These are phyloP conservation scores for Geotrichum cucujoidarum DNA, from an alignment of 1,139 yeast species.

Conservation along the genomic window DNA sequence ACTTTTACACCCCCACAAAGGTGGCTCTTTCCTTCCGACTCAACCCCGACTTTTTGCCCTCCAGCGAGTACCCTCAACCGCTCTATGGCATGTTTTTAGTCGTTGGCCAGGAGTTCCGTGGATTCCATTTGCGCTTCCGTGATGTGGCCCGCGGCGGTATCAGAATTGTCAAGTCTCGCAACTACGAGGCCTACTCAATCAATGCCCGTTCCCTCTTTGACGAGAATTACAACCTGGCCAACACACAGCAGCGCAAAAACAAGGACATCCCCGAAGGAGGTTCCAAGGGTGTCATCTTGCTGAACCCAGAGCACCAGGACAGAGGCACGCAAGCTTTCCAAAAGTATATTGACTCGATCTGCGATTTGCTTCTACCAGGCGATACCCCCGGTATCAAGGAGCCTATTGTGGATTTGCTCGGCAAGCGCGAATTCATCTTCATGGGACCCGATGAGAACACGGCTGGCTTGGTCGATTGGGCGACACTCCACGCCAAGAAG, in stretches of 20 bases:
- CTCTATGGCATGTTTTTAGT: constrained; percentile 94
- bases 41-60: constrained; percentile 79
- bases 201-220: constrained; percentile 88
- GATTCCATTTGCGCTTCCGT: constrained; percentile 94
- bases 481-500: constrained; percentile 87
- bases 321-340: constrained; percentile 83
- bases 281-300: constrained; percentile 90
- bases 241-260: constrained; percentile 93
- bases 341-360: constrained; percentile 85
- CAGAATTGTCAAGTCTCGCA: constrained; percentile 89
- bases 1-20: constrained; percentile 89
- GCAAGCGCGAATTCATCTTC: constrained; percentile 81
- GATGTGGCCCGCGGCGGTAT: constrained; percentile 98
- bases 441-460: constrained; percentile 99
- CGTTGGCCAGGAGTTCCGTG: constrained; percentile 95
- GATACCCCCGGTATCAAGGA: constrained; percentile 76
- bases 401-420: constrained; percentile 75
- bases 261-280: constrained; percentile 99
- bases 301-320: constrained; percentile 72
- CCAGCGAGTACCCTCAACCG: constrained; percentile 80
- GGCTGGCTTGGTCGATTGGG: constrained; percentile 95
- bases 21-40: constrained; percentile 92
- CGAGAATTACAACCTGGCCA: constrained; percentile 92
- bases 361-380: constrained; percentile 75
- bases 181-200: constrained; percentile 76